phyloP scores from a whole-genome alignment of 257 asterid genomes.

The Craterostigma plantagineum region DNA sequence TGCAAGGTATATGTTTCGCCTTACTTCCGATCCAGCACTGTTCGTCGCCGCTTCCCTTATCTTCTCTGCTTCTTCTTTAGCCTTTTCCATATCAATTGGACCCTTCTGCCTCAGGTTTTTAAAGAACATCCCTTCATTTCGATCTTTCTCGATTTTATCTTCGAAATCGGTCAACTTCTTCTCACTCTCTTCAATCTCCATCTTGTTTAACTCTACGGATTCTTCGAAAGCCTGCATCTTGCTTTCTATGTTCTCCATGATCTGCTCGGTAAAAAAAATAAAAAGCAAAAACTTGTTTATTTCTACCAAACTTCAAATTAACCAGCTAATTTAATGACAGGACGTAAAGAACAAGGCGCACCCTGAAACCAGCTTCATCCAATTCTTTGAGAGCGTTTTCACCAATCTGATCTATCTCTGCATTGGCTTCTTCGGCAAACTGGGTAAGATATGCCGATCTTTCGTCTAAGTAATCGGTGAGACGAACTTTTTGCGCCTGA shows the following conservation, averaged over 20 bases:
- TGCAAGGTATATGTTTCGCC: conserved; percentile 60
- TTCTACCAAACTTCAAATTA: not conserved
- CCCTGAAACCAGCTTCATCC: conserved; percentile 77
- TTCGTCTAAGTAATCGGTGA: conserved; percentile 72
- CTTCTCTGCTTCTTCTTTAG: conserved; percentile 43
- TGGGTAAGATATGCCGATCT: conserved; percentile 55
- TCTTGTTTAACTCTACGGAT: conserved; percentile 45
- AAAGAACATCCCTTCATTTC: conserved; percentile 76
- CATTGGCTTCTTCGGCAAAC: conserved; percentile 82
- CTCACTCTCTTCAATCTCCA: conserved; percentile 54
- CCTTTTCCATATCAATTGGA: conserved; percentile 39
- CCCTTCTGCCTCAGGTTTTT: conserved; percentile 38
- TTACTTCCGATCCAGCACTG: conserved; percentile 41
- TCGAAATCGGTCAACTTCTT: conserved; percentile 39
- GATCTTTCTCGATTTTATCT: conserved; percentile 34
- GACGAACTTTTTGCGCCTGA: conserved; percentile 70
- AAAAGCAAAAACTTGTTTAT: conserved; percentile 2
- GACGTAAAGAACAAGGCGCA: conserved; percentile 16
- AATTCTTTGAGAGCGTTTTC: conserved; percentile 73
- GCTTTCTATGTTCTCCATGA: conserved; percentile 67
- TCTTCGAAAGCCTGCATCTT: conserved; percentile 86
- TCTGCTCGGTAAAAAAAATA: conserved; percentile 35
- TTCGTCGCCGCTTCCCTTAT: conserved; percentile 32
- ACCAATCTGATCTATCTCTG: conserved; percentile 72
- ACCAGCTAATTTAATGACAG: not conserved